Conservation (phyloP, 2,329 filamentous ascomycete genomes). For the Trichoderma gracile region DNA sequence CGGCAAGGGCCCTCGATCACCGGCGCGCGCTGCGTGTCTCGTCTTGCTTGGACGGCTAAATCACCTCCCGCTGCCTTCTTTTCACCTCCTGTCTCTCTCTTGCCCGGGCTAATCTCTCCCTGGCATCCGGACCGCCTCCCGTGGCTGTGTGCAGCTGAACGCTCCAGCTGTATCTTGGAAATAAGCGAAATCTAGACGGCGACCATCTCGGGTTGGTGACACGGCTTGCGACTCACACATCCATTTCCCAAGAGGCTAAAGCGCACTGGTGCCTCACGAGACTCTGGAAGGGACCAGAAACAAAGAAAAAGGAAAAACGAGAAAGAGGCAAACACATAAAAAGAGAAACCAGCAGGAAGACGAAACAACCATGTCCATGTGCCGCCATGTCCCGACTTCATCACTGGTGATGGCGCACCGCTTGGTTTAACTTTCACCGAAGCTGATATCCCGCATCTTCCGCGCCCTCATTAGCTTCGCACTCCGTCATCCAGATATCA, state of each 20-base stretch:
- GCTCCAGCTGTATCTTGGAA: constrained; percentile 3
- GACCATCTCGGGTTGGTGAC: constrained; percentile 12
- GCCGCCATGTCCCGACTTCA: constrained; percentile 27
- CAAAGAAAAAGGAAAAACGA: neutral
- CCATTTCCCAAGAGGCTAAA: constrained; percentile 14
- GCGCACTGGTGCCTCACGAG: constrained; percentile 3
- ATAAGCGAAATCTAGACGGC: constrained; percentile 5
- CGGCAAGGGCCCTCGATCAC: neutral
- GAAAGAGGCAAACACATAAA: neutral
- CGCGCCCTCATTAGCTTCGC: constrained; percentile 6
- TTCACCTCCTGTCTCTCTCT: neutral
- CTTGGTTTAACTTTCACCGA: constrained; percentile 24
- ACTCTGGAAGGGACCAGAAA: neutral
- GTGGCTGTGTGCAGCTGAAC: constrained; percentile 4
- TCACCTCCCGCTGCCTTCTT: neutral
- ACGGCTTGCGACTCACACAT: constrained; percentile 22
- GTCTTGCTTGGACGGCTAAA: neutral
- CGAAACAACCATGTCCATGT: constrained; percentile 28
- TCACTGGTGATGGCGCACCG: constrained; percentile 28
- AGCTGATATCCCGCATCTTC: constrained; percentile 22
- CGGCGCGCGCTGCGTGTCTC: constrained; percentile 21
- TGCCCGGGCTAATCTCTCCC: constrained; percentile 3
- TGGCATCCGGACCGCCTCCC: constrained; percentile 7
- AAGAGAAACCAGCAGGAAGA: neutral
- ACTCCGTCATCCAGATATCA: constrained; percentile 1